Base-by-base conservation (phyloP, 495 filamentous ascomycete species). In the Sordaria brevicollis region DNA sequence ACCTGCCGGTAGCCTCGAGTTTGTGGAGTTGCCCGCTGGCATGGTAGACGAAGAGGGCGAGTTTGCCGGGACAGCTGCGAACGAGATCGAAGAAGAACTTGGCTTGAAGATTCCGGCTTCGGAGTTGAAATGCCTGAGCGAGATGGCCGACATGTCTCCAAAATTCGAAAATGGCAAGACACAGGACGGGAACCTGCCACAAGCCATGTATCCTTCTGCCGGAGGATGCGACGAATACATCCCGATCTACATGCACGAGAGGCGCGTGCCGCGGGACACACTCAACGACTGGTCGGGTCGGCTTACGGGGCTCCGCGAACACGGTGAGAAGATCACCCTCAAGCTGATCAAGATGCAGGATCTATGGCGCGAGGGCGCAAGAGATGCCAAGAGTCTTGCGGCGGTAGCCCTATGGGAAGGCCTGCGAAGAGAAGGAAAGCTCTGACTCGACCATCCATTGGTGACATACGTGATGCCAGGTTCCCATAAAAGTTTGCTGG, bases 141-240 rank as follows among this genome's bases (percentile, higher is more conserved):
- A 96, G 71, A 85, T 97, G 85, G 91, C 89, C 0, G 74, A 73
- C 15, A 62, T 62, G 2, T 33, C 13, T 13, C 25, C 49, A 17
- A 8, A 62, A 13, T 15, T 2, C 17, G 77, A 80, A 5, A 79
- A 76, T 49, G 67, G 69, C 5, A 68, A 74, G 67, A 74, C 71
- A 37, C 72, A 75, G 37, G 74, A 70, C 25, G 87, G 90, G 71
- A 74, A 76, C 4, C 73, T 94, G 19, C 87, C 91, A 35, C 78
- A 79, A 65, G 91, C 83, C 0, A 83, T 94, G 73, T 96, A 90
- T 76, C 91, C 92, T 0, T 92, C 88, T 41, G 84, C 92, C 3
- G 93, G 93, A 0, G 93, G 88, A 0, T 92, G 91, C 73, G 93
- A 97, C 79, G 93, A 96, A 78, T 92, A 89, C 74, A 89, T 96